Evolutionary conservation across 495 filamentous ascomycete genomes (phyloP).

Genomic region (Neurospora sp.): DNA sequence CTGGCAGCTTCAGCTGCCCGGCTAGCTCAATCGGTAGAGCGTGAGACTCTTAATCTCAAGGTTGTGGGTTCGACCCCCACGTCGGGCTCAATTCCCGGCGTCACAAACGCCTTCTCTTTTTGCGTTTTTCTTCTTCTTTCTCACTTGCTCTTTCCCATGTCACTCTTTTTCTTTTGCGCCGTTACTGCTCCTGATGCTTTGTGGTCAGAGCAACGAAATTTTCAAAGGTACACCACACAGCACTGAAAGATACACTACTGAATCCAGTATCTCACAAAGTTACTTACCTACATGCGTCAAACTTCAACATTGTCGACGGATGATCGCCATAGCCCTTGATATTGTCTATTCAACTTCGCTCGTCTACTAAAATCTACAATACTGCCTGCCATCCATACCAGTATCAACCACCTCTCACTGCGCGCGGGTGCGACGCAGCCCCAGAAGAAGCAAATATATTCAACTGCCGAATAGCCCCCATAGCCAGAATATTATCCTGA

Average conservation of each 20-base stretch:
- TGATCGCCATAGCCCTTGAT: background rate
- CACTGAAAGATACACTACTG: no score
- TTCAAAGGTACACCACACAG: no score
- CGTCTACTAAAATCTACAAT: background rate
- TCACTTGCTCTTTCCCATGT: no score
- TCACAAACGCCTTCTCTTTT: background rate
- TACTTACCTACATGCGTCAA: background rate
- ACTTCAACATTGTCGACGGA: background rate
- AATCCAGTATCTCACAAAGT: background rate
- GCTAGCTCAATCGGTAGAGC: conserved; percentile 69
- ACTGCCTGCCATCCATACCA: background rate
- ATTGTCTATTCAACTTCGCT: background rate
- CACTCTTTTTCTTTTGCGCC: background rate
- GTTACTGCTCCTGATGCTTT: background rate
- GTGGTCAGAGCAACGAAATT: background rate
- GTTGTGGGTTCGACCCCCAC: background rate
- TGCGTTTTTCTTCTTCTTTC: background rate
- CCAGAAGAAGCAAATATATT: background rate
- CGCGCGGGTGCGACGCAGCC: background rate
- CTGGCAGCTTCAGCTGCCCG: conserved; percentile 1
- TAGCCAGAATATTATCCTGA: conserved; percentile 39
- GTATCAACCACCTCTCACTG: background rate
- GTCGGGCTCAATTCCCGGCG: background rate
- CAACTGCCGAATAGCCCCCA: background rate
- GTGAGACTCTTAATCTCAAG: conserved; percentile 52